A percentile compares a stretch with the other conserved stretches of the same genome.
These are phyloP conservation scores for Saxophila tyrrhenica DNA, from an alignment of 495 filamentous ascomycete species.

Conservation along the genomic window DNA sequence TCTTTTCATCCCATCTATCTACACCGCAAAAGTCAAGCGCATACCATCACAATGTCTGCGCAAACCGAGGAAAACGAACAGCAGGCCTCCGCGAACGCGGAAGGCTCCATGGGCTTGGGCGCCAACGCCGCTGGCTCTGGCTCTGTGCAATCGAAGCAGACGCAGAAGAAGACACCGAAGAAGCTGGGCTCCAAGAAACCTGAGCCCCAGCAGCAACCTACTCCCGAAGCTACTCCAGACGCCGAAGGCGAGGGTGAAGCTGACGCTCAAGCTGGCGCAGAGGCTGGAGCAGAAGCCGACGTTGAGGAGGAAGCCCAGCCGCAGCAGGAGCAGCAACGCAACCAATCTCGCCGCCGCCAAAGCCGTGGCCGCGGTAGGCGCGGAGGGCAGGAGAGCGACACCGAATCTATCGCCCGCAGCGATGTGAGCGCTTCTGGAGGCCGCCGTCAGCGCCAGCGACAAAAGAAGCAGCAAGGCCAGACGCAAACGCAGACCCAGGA, in stretches of 20 bases:
- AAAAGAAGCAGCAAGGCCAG: constrained; percentile 23
- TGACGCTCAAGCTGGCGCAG: constrained; percentile 20
- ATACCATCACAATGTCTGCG: constrained; percentile 16
- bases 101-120: constrained; percentile 20
- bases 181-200: constrained; percentile 30
- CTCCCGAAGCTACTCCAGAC: constrained; percentile 22
- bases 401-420: constrained; percentile 28
- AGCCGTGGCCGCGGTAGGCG: constrained; percentile 29
- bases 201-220: constrained; percentile 29
- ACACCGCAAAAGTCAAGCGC: not conserved
- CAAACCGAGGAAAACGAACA: constrained; percentile 25
- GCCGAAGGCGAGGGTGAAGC: constrained; percentile 23
- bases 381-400: constrained; percentile 23
- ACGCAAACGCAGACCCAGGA: not conserved
- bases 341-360: constrained; percentile 28
- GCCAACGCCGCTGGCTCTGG: constrained; percentile 25
- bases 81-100: constrained; percentile 27
- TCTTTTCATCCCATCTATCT: not conserved
- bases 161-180: constrained; percentile 31
- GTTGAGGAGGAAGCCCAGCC: constrained; percentile 13
- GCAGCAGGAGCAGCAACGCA: constrained; percentile 24
- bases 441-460: constrained; percentile 29
- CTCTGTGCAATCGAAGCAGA: constrained; percentile 21
- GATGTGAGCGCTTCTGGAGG: constrained; percentile 29
- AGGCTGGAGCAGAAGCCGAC: constrained; percentile 22